Conservation (phyloP, 148 eudicot species). For the Pharnaceum exiguum region DNA sequence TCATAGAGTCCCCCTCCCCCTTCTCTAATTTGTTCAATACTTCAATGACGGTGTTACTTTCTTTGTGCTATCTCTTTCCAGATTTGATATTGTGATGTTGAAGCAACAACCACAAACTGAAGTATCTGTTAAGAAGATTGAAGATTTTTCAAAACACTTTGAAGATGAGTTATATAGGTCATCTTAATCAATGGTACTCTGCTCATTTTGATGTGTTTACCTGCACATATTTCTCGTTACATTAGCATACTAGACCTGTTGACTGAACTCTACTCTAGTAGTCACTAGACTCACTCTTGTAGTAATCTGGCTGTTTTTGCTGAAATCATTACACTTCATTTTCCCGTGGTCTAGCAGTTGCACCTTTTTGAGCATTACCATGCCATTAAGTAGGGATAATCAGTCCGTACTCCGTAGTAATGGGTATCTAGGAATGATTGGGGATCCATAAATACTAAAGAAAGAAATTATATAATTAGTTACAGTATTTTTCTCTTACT, state of each 20-base stretch:
- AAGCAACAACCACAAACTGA: slow-evolving; percentile 47
- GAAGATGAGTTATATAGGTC: slow-evolving; percentile 63
- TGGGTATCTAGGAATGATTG: too few relatives aligned
- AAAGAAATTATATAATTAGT: too few relatives aligned
- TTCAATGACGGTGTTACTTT: neutral
- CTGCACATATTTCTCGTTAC: too few relatives aligned
- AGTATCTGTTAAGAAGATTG: slow-evolving; percentile 29
- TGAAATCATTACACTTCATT: slow-evolving; percentile 7
- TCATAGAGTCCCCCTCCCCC: too few relatives aligned
- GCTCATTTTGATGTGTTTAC: neutral
- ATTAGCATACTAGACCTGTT: slow-evolving; percentile 24
- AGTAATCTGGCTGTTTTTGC: slow-evolving; percentile 3
- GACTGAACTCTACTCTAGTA: slow-evolving; percentile 13
- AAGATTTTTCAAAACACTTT: slow-evolving; percentile 64
- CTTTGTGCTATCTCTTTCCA: slow-evolving; percentile 26
- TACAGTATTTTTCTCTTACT: too few relatives aligned
- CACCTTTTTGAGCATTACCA: too few relatives aligned
- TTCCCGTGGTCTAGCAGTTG: neutral
- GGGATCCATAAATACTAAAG: too few relatives aligned
- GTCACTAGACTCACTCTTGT: too few relatives aligned
- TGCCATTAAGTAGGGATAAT: too few relatives aligned
- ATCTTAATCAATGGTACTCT: slow-evolving; percentile 58
- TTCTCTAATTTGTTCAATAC: neutral
- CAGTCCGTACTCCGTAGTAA: too few relatives aligned
- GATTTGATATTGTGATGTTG: slow-evolving; percentile 46